Percentiles rank a stretch among this genome's conserved stretches.
Conservation (phyloP, 73 alveolate genomes). For the Uronychia setigera region DNA sequence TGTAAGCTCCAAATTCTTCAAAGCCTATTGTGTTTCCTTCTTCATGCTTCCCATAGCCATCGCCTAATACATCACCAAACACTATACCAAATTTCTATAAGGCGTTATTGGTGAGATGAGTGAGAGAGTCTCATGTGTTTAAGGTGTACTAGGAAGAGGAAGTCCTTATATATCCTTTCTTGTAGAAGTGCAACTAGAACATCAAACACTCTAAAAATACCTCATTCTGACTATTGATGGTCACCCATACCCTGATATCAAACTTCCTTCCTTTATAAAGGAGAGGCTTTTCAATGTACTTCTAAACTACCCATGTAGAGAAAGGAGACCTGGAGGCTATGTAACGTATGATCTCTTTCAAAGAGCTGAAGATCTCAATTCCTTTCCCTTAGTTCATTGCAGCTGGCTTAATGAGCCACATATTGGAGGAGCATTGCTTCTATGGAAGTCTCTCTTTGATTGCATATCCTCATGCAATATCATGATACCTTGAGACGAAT, state of each 20-base stretch:
- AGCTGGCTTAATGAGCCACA: conserved; percentile 94
- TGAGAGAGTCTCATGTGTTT: conserved; percentile 47
- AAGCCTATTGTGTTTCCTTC: conserved; percentile 89
- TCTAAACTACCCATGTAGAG: conserved; percentile 84
- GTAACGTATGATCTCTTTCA: conserved; percentile 81
- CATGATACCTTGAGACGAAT: conserved; percentile 54
- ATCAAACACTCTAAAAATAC: neutral
- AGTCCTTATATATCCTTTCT: conserved; percentile 85
- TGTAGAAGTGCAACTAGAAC: conserved; percentile 62
- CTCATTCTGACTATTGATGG: conserved; percentile 56
- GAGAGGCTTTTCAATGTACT: conserved; percentile 91
- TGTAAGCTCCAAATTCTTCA: conserved; percentile 69
- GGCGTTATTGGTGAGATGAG: conserved; percentile 91
- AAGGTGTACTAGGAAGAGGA: conserved; percentile 73
- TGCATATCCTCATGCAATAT: conserved; percentile 54
- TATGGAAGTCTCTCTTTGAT: conserved; percentile 70
- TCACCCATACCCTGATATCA: conserved; percentile 94
- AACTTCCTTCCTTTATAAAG: conserved; percentile 89
- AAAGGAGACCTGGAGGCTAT: conserved; percentile 37
- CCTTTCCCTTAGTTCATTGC: conserved; percentile 91
- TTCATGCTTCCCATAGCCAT: conserved; percentile 83
- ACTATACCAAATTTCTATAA: conserved; percentile 73
- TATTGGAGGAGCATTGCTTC: conserved; percentile 77
- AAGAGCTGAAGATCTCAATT: conserved; percentile 83
- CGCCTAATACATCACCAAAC: conserved; percentile 7